These are phyloP conservation scores for Hippophae gyantsensis DNA, from an alignment of 306 rosid species.

Conservation along the genomic window DNA sequence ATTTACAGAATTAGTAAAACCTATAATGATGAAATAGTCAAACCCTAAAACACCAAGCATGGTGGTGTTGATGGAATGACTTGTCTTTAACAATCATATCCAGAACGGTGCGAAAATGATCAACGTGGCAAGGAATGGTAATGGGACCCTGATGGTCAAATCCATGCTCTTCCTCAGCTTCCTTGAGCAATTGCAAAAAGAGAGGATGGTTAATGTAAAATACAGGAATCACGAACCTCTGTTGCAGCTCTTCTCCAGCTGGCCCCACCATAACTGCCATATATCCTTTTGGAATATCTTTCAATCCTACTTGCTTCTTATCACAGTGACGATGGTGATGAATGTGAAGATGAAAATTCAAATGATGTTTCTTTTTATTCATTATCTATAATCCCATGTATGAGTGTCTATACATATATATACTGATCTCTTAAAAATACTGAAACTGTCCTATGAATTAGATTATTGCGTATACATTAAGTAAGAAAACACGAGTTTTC, in stretches of 20 bases:
- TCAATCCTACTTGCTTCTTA: constrained; percentile 28
- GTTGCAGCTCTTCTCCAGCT: constrained; percentile 40
- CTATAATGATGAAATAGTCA: constrained; percentile 11
- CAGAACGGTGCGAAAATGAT: constrained; percentile 63
- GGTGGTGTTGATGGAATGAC: constrained; percentile 26
- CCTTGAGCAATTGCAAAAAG: constrained; percentile 57
- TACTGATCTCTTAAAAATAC: no score
- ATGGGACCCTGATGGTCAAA: constrained; percentile 84
- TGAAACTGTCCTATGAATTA: constrained; percentile 6
- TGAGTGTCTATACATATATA: no score
- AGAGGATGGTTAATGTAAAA: constrained; percentile 79
- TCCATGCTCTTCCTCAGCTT: constrained; percentile 81
- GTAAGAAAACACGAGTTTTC: neutral
- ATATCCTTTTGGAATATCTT: constrained; percentile 75
- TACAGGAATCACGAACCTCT: constrained; percentile 77
- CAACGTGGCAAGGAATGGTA: constrained; percentile 76
- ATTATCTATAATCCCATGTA: no score
- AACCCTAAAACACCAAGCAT: constrained; percentile 66
- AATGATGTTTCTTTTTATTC: neutral
- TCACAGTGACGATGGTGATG: constrained; percentile 17
- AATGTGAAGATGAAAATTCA: constrained; percentile 49
- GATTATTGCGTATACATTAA: neutral
- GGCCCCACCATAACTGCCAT: constrained; percentile 62
- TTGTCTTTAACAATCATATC: constrained; percentile 47
- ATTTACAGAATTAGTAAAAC: neutral